Percentiles rank a stretch among this genome's conserved stretches.
These are phyloP conservation scores for Backusella westeae DNA, from an alignment of 192 early-diverging fungal genomes.

Conservation along the genomic window DNA sequence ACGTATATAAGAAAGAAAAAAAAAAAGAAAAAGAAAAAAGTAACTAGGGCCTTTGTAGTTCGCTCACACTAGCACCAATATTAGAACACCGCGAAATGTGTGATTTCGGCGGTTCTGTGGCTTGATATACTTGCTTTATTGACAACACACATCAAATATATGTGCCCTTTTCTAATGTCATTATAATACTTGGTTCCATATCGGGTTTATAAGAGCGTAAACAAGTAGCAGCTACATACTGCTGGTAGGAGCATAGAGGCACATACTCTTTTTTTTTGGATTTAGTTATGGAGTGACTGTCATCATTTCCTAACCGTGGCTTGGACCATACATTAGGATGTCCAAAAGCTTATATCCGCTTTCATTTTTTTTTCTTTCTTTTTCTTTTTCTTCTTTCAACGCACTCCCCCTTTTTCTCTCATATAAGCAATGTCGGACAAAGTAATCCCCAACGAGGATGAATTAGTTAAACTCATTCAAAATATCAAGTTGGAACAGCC, in stretches of 20 bases:
- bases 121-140: background rate
- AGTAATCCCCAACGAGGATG: slow-evolving; percentile 32
- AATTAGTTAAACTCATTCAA: slow-evolving; percentile 39
- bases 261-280: no score
- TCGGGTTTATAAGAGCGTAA: no score
- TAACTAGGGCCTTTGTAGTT: background rate
- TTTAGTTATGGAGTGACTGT: background rate
- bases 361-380: background rate
- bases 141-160: no score
- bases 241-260: no score
- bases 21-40: slow-evolving; percentile 10
- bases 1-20: background rate
- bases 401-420: background rate
- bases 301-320: background rate
- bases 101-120: background rate
- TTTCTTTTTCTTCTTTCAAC: background rate
- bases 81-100: no score
- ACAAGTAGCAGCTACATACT: no score
- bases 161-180: no score
- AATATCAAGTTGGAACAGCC: slow-evolving; percentile 48
- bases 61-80: background rate
- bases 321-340: background rate
- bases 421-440: slow-evolving; percentile 11
- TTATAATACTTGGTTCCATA: no score
- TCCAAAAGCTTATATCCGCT: background rate